Base-by-base conservation (phyloP, 75 land plant genomes). In the Cupressus sempervirens region DNA sequence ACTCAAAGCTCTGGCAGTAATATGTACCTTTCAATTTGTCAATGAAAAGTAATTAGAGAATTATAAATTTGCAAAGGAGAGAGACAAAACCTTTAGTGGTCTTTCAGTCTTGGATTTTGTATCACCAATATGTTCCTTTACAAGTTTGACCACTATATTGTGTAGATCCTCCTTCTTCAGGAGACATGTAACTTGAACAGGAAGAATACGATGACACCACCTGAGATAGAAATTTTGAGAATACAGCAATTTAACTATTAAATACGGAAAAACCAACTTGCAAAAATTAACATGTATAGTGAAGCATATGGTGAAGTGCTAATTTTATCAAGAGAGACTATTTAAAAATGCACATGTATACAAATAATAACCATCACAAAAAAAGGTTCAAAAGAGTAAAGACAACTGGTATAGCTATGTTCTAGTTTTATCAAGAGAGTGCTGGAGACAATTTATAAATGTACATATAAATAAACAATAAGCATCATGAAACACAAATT, bases 121-220 rank as follows among this genome's bases (percentile, higher is more conserved):
- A 85, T 85, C 34, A 18, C 81, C 72, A n/a, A 93, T 73, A 58
- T 80, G 91, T 43, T 91, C 84, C 62, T 86, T 82, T 52, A 94
- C 88, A 83, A 96, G 93, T 83, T 88, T 86, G 62, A 88, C 40
- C 0, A 94, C 95, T 84, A 86, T 87, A 34, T 46, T 82, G 5
- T 75, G 85, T 14, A 96, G 85, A 54, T 91, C 93, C 35, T 87
- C 87, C 82, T 94, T 89, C 72, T 90, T 88, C 87, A 95, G 86
- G 29, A n/a, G 79, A 86, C 98, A 94, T 34, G 98, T 96, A 76
- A 93, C 92, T 83, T 94, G 98, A 74, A 96, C 88, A 62, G 98
- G 98, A 83, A 94, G 90, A 54, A 96, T 94, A 40, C 95, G 92
- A 84, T 94, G 93, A 82, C 96, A 96, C 98, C 98, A 96, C 18